Base-by-base conservation (phyloP, 2,329 filamentous ascomycete species). In the Lecanicillium sp. region DNA sequence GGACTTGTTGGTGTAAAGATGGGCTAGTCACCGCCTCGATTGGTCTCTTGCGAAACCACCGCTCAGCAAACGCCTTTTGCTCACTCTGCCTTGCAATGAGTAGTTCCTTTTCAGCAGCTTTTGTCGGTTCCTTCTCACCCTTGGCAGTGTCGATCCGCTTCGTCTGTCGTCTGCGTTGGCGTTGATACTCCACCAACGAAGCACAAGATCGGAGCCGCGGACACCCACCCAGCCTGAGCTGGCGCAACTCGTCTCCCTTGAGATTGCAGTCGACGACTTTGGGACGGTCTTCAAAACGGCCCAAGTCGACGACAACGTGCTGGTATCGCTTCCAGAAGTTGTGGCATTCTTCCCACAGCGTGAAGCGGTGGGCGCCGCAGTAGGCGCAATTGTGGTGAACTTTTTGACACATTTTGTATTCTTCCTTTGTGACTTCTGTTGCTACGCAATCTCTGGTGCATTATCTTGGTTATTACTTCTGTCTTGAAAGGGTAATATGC, bases 281-380 rank as follows among this genome's bases (percentile, higher is more conserved):
- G n/a, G 39, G 39, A 13, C 39, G 39, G 15, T n/a, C 22, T 2
- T 33, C 15, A 17, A 33, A 41, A 22, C 30, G 19, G 39, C n/a
- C 34, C n/a, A 18, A 15, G 6, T 37, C 29, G n/a, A 41, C 20
- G 34, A 41, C 39, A 17, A 41, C 14, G 34, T 33, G 17, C 29
- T 25, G 28, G 39, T 41, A 41, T 9, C 34, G 39, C 20, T 9
- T 14, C 39, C 39, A 41, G 29, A 28, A 41, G 16, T 2, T 7
- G 4, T 4, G 4, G 34, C 39, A 41, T 22, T 41, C 39, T 9
- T 41, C 34, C 39, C 39, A 41, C 29, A 36, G 29, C 20, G 33
- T 29, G 39, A 41, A 41, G 29, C 17, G 22, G 13, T 25, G 33
- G 9, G n/a, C n/a, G 13, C 17, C 25, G 39, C 39, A 41, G 29